Evolutionary conservation across 129 eudicot species (phyloP), one percentile per base, ranked within the genome.

Genomic region (Lactuca saligna): DNA sequence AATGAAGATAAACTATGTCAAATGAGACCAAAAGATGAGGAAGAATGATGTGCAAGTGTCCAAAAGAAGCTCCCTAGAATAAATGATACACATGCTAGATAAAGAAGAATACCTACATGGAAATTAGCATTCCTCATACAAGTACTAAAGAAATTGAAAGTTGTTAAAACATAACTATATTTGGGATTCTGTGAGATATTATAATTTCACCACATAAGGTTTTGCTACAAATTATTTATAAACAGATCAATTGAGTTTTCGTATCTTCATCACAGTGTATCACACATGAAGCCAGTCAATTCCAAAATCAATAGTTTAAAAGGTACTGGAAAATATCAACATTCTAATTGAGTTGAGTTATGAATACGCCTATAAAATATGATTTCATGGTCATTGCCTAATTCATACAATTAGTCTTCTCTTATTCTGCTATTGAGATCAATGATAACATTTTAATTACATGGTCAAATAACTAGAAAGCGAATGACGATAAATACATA

Each of bases 131-230:
- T 25, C 29, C 29, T 25, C 2, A 25, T 25, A 25, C 2, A 25
- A 25, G 29, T 25, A 25, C 29, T 25, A 25, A 25, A 25, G 29
- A 25, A 25, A 25, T 25, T 25, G 29, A 25, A 25, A 25, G 29
- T 25, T 25, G 29, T 25, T 25, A 25, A 25, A 25, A 25, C 29
- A 25, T 25, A 25, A 25, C 29, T 25, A 25, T 25, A 25, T 25
- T 25, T 25, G 29, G 29, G 29, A 25, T 54, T 7, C 8, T 48
- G 35, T n/a, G 13, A 17, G 25, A 72, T 50, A 20, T 5, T 71
- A 72, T 35, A 10, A 68, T 68, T 39, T 68, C 63, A 68, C 38
- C 59, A 32, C 20, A 25, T 58, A 61, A 34, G 38, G 70, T 61
- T 72, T 72, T 55, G 38, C 54, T 54, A 3, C 38, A 35, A 33